Conservation (phyloP, 2,329 filamentous ascomycete genomes). For the Sporothrix schenckii region DNA sequence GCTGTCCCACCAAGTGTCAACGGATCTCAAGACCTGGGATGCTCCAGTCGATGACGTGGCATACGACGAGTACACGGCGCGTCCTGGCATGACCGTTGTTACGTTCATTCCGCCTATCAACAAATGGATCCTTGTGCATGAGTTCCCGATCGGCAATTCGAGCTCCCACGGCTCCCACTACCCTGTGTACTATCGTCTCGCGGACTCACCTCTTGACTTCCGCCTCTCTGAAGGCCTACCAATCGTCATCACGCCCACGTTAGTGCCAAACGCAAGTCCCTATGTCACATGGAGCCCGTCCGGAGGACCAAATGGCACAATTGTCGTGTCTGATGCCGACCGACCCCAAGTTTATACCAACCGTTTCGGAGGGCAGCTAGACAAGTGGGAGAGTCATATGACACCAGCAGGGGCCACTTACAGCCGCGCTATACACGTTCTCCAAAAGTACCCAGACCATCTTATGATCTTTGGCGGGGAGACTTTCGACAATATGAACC, state of each 20-base stretch:
- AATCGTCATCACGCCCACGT: neutral
- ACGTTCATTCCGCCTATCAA: neutral
- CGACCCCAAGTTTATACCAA: neutral
- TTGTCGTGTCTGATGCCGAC: conserved; percentile 4
- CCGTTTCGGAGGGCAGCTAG: neutral
- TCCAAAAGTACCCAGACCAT: conserved; percentile 1
- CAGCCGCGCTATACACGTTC: conserved; percentile 9
- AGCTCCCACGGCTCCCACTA: conserved; percentile 3
- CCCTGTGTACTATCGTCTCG: neutral
- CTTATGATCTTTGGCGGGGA: conserved; percentile 2
- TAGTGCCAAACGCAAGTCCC: conserved; percentile 2
- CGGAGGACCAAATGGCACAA: neutral
- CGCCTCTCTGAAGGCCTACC: conserved; percentile 2
- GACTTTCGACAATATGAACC: neutral
- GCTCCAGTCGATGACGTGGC: conserved; percentile 5
- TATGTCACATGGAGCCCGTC: neutral
- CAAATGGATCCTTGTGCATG: conserved; percentile 8
- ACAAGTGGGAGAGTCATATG: neutral
- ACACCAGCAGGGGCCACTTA: conserved; percentile 8
- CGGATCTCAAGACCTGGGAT: neutral
- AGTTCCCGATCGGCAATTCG: neutral
- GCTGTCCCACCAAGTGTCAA: conserved; percentile 4
- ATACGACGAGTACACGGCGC: conserved; percentile 1
- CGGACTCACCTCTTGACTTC: conserved; percentile 2
- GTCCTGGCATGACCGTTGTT: conserved; percentile 3